phyloP scores from a whole-genome alignment of 139 green algal species.

The Pleodorina starrii region DNA sequence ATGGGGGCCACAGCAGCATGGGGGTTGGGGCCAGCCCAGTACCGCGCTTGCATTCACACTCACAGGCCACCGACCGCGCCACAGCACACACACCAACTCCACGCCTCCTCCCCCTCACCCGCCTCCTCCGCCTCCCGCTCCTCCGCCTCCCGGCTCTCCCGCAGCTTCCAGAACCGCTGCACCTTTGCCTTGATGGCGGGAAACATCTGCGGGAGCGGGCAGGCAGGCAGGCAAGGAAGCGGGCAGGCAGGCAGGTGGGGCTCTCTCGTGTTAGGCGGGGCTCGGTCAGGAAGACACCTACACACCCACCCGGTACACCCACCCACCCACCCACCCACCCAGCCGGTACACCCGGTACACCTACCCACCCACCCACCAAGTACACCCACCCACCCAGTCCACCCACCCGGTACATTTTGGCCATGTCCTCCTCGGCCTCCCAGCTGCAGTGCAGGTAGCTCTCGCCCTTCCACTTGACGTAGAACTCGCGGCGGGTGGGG shows the following conservation, averaged over 20 bases:
- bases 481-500: conserved; percentile 59
- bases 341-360: neutral
- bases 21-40: too few species aligned
- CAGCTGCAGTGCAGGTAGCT: conserved; percentile 77
- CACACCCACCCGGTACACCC: neutral
- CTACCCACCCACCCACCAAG: neutral
- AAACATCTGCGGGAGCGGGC: conserved; percentile 11
- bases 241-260: too few species aligned
- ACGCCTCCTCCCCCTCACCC: neutral
- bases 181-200: conserved; percentile 47
- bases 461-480: conserved; percentile 77
- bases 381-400: neutral
- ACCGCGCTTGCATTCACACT: neutral
- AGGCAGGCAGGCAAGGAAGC: neutral
- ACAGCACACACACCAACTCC: neutral
- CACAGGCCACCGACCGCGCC: neutral
- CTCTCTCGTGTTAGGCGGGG: too few species aligned
- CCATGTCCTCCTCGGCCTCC: conserved; percentile 61
- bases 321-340: neutral
- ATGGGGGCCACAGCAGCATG: too few species aligned
- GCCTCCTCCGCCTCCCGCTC: conserved; percentile 14
- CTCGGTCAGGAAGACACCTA: too few species aligned
- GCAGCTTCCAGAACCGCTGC: conserved; percentile 51
- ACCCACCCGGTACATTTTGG: conserved; percentile 38
- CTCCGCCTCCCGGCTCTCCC: conserved; percentile 18